These are phyloP conservation scores for Ustilago xerochloae DNA, from an alignment of 1,284 basidiomycete genomes.

Conservation along the genomic window DNA sequence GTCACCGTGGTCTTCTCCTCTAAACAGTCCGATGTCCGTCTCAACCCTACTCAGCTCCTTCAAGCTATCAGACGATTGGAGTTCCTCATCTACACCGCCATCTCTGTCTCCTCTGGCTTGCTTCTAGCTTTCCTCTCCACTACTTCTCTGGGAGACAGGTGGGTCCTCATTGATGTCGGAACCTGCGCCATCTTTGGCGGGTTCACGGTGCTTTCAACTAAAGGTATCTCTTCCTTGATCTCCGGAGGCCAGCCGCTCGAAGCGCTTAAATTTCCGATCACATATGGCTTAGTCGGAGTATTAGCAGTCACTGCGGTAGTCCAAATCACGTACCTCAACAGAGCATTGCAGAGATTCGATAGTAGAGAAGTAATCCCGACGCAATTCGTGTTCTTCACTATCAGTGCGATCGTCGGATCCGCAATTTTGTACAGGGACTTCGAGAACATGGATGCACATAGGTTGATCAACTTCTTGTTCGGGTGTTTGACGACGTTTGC, in stretches of 20 bases:
- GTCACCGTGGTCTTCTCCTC: constrained; percentile 81
- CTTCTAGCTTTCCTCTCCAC: constrained; percentile 65
- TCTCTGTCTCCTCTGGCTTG: constrained; percentile 31
- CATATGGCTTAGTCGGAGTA: constrained; percentile 72
- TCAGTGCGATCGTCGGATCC: constrained; percentile 87
- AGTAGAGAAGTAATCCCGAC: constrained; percentile 73
- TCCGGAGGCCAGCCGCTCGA: constrained; percentile 46
- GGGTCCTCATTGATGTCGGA: constrained; percentile 87
- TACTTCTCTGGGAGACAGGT: constrained; percentile 76
- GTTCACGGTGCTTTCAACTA: constrained; percentile 88
- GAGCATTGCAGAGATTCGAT: constrained; percentile 69
- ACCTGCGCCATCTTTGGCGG: constrained; percentile 85
- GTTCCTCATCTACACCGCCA: constrained; percentile 59
- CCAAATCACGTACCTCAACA: constrained; percentile 90
- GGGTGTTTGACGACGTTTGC: constrained; percentile 83
- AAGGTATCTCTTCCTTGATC: constrained; percentile 84
- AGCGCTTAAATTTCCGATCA: constrained; percentile 59
- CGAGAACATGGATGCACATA: constrained; percentile 72
- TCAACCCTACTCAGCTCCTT: constrained; percentile 54
- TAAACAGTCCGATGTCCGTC: constrained; percentile 69
- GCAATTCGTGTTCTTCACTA: constrained; percentile 84
- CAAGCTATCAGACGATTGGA: constrained; percentile 52
- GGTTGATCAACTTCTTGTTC: constrained; percentile 85
- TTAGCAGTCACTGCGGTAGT: constrained; percentile 83
- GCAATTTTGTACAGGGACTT: constrained; percentile 95